These are phyloP conservation scores for Neurospora intermedia DNA, from an alignment of 495 filamentous ascomycete genomes.

Conservation along the genomic window DNA sequence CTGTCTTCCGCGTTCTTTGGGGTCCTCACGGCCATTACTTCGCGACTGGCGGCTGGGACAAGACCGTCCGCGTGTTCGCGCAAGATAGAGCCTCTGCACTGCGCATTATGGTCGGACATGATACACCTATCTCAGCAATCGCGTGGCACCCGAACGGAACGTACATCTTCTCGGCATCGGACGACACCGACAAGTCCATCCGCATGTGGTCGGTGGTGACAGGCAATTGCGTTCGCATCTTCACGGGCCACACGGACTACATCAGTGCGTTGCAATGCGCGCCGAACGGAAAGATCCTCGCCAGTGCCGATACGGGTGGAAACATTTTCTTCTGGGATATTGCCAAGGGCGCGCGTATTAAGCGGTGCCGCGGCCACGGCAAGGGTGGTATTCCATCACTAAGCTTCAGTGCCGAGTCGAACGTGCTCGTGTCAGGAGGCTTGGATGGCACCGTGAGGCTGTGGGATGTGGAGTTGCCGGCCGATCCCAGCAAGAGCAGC, in stretches of 20 bases:
- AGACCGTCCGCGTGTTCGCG: slow-evolving; percentile 79
- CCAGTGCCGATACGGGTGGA: slow-evolving; percentile 74
- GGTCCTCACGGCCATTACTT: slow-evolving; percentile 96
- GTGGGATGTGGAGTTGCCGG: slow-evolving; percentile 73
- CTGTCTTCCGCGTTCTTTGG: slow-evolving; percentile 81
- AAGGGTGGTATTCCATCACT: slow-evolving; percentile 91
- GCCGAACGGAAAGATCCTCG: slow-evolving; percentile 76
- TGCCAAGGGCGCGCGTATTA: slow-evolving; percentile 66
- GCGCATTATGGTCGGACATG: slow-evolving; percentile 83
- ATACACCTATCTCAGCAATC: slow-evolving; percentile 73
- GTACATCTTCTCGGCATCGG: slow-evolving; percentile 83
- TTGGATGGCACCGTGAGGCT: slow-evolving; percentile 87
- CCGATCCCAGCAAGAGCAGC: slow-evolving; percentile 33
- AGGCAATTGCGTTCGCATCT: slow-evolving; percentile 78
- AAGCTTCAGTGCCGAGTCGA: slow-evolving; percentile 83
- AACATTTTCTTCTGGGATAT: slow-evolving; percentile 92
- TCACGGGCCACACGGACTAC: slow-evolving; percentile 80
- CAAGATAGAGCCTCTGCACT: slow-evolving; percentile 86
- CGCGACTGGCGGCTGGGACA: slow-evolving; percentile 72
- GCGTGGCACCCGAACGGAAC: slow-evolving; percentile 87
- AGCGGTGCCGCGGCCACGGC: slow-evolving; percentile 87
- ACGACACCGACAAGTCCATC: slow-evolving; percentile 71
- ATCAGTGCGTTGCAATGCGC: slow-evolving; percentile 75
- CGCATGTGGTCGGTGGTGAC: slow-evolving; percentile 93
- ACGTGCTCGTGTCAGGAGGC: slow-evolving; percentile 75